Base-by-base conservation (phyloP, 2,329 filamentous ascomycete species). In the Alternaria conjuncta region DNA sequence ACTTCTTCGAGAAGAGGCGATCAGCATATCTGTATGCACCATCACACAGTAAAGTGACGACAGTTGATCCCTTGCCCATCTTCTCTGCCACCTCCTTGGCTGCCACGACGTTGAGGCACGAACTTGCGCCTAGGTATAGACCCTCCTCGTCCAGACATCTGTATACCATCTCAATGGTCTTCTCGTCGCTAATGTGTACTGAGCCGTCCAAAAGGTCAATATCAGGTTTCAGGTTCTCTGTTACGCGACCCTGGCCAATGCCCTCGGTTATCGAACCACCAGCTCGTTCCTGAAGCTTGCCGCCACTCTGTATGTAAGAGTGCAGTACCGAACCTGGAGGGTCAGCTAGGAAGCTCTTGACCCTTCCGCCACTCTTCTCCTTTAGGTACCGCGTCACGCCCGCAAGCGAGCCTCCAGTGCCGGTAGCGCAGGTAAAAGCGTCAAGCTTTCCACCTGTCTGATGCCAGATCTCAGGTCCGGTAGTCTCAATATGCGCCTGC, bases 11-110 rank as follows among this genome's bases (percentile, higher is more conserved):
- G 83, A 99, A 99, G 66, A 99, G 80, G 36, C 96, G 86, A 69
- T 99, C 96, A 6, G 96, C 96, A 79, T 99, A 99, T 75, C 96
- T 85, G 79, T 99, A 98, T n/a, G 96, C 96, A 64, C 96, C 96
- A 78, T 99, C 96, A 76, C 93, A 97, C 47, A 99, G 86, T 61
- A 98, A 88, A 2, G 96, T 99, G 50, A 98, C 96, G 23, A 99
- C 92, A 0, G 92, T 97, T 80, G 95, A 88, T 10, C 95, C 94
- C 71, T 89, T 90, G 30, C 96, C 96, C 65, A 99, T 83, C 82
- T 92, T 93, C 86, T 96, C 89, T 0, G 96, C 96, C 28, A 97
- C 91, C 82, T 98, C 93, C 83, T 95, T 93, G 15, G 96, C 96
- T 1, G 96, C 96, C 7, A 95, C 96, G 13, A 99, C 96, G 78